Evolutionary conservation across 1,284 basidiomycete genomes (phyloP).

Genomic region (Rhodotorula sp.): DNA sequence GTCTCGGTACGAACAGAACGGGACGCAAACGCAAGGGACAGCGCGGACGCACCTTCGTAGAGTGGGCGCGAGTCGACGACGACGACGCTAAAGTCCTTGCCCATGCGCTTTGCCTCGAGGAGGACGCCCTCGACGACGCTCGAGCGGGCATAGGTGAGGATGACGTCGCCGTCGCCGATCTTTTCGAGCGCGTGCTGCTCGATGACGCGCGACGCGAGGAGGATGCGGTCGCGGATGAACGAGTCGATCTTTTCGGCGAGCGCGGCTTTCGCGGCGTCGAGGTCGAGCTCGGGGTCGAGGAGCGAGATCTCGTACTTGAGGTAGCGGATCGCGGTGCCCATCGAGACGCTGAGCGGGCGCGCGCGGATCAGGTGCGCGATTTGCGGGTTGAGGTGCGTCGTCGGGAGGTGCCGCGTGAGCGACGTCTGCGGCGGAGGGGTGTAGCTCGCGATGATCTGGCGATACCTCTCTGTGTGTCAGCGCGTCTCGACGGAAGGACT

Average conservation of each 20-base stretch:
- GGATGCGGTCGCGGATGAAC: constrained; percentile 91
- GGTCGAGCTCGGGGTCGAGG: constrained; percentile 85
- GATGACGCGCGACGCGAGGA: constrained; percentile 90
- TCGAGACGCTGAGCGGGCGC: constrained; percentile 88
- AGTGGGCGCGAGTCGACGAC: constrained; percentile 94
- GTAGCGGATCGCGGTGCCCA: constrained; percentile 91
- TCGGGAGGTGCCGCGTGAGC: constrained; percentile 74
- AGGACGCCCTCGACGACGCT: constrained; percentile 91
- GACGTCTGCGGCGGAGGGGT: constrained; percentile 77
- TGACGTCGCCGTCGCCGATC: constrained; percentile 89
- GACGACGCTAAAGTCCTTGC: constrained; percentile 79
- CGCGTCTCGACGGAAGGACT: background rate
- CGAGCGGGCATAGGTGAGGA: constrained; percentile 91
- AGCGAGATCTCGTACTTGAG: constrained; percentile 94
- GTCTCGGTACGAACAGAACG: background rate
- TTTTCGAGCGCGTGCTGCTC: constrained; percentile 84
- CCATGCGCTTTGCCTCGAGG: constrained; percentile 65
- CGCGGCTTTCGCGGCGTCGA: constrained; percentile 88
- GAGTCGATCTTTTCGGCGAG: constrained; percentile 85
- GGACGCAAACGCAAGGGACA: background rate
- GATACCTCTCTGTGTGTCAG: constrained; percentile 3
- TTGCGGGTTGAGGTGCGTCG: constrained; percentile 84
- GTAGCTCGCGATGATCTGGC: constrained; percentile 82
- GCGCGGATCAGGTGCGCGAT: constrained; percentile 84
- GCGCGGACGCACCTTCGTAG: constrained; percentile 69